These are phyloP conservation scores for Pharnaceum exiguum DNA, from an alignment of 148 eudicot species.

Conservation along the genomic window DNA sequence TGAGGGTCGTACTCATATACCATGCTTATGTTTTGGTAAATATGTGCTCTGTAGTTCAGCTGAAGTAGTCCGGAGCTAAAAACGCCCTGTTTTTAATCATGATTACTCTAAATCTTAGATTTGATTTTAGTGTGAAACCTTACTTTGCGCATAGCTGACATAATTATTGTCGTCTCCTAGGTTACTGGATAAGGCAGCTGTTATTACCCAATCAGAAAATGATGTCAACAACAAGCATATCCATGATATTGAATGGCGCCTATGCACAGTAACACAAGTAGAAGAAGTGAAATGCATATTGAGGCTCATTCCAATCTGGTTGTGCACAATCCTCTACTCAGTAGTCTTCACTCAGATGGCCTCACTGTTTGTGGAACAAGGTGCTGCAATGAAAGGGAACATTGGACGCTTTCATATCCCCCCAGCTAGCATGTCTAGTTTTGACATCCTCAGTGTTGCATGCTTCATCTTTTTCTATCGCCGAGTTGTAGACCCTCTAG, in stretches of 20 bases:
- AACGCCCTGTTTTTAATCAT: too few species aligned
- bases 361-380: slow-evolving; percentile 74
- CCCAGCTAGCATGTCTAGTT: slow-evolving; percentile 72
- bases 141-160: too few species aligned
- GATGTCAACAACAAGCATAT: slow-evolving; percentile 1
- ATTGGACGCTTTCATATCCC: slow-evolving; percentile 44
- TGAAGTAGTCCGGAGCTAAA: too few species aligned
- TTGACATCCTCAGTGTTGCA: slow-evolving; percentile 65
- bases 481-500: slow-evolving; percentile 43
- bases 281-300: slow-evolving; percentile 82
- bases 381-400: slow-evolving; percentile 58
- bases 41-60: too few species aligned
- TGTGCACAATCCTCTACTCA: slow-evolving; percentile 71
- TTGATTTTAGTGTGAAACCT: too few species aligned
- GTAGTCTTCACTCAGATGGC: slow-evolving; percentile 81
- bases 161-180: slow-evolving; percentile 18
- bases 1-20: slow-evolving; percentile 17
- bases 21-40: background rate
- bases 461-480: slow-evolving; percentile 52
- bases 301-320: slow-evolving; percentile 72
- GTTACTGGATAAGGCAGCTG: slow-evolving; percentile 62
- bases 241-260: slow-evolving; percentile 31
- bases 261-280: slow-evolving; percentile 68
- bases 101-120: too few species aligned
- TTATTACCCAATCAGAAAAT: slow-evolving; percentile 22